These are phyloP conservation scores for Nakazawaea sp. DNA, from an alignment of 805 yeast species.

Conservation along the genomic window DNA sequence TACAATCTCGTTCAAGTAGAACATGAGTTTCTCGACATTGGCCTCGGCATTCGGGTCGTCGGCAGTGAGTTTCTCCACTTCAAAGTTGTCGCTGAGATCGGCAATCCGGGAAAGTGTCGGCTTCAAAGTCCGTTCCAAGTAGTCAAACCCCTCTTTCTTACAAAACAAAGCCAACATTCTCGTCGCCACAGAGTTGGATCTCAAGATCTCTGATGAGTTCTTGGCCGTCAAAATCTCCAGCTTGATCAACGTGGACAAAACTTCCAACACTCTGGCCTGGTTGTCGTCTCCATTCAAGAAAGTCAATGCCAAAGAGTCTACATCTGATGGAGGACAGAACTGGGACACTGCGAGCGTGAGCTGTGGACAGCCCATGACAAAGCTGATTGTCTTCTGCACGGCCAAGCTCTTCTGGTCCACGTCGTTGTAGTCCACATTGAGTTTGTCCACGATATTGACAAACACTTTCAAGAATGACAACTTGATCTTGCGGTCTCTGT, in stretches of 20 bases:
- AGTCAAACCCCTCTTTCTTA: slow-evolving; percentile 55
- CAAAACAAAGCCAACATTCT: slow-evolving; percentile 68
- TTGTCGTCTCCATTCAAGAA: slow-evolving; percentile 47
- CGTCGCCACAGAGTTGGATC: slow-evolving; percentile 81
- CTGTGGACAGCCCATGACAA: slow-evolving; percentile 9
- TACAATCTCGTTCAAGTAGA: slow-evolving; percentile 49
- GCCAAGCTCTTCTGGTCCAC: slow-evolving; percentile 15
- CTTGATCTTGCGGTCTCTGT: slow-evolving; percentile 56
- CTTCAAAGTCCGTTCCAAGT: slow-evolving; percentile 43
- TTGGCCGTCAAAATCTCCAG: slow-evolving; percentile 57
- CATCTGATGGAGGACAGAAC: slow-evolving; percentile 64
- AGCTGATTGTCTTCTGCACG: slow-evolving; percentile 11
- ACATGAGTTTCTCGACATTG: slow-evolving; percentile 42
- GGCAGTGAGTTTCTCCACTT: slow-evolving; percentile 47
- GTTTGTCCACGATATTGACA: slow-evolving; percentile 47
- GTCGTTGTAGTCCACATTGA: slow-evolving; percentile 12
- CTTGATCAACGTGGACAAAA: slow-evolving; percentile 48
- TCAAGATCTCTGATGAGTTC: slow-evolving; percentile 63
- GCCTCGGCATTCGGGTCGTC: slow-evolving; percentile 30
- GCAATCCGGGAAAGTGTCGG: slow-evolving; percentile 52
- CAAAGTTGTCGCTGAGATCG: slow-evolving; percentile 45
- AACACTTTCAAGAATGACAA: slow-evolving; percentile 74
- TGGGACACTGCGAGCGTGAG: slow-evolving; percentile 37
- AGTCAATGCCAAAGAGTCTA: slow-evolving; percentile 64
- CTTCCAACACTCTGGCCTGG: slow-evolving; percentile 26